phyloP scores from a whole-genome alignment of 352 stramenopile species.

The Globisporangium orthogonon region DNA sequence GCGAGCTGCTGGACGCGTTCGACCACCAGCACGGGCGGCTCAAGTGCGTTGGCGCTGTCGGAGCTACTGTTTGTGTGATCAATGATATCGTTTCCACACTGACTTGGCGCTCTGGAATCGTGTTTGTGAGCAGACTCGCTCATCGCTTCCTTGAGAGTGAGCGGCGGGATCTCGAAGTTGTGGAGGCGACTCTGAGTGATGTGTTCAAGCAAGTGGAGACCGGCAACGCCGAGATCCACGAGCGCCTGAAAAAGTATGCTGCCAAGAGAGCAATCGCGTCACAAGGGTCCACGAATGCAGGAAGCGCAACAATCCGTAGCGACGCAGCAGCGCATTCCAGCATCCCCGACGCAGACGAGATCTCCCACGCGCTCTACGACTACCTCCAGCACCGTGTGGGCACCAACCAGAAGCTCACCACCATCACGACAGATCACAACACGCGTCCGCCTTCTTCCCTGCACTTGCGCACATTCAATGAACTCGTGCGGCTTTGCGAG shows the following conservation, averaged over 20 bases:
- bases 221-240: neutral
- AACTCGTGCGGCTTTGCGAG: constrained; percentile 10
- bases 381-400: constrained; percentile 1
- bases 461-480: constrained; percentile 19
- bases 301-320: neutral
- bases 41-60: constrained; percentile 10
- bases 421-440: constrained; percentile 29
- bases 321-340: neutral
- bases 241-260: neutral
- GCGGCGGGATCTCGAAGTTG: constrained; percentile 43
- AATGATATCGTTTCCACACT: neutral
- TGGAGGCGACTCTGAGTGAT: constrained; percentile 66
- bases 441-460: constrained; percentile 44
- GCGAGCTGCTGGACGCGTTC: constrained; percentile 22
- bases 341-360: constrained; percentile 9
- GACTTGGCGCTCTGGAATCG: neutral
- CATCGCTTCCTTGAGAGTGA: constrained; percentile 29
- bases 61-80: neutral
- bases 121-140: constrained; percentile 1
- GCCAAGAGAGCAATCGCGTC: neutral
- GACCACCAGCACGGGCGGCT: constrained; percentile 33
- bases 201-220: constrained; percentile 20
- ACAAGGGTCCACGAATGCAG: neutral
- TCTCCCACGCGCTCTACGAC: constrained; percentile 11
- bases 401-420: neutral